A percentile compares a stretch with the other conserved stretches of the same genome.
Conservation (phyloP, 306 rosid genomes). For the Prunus campanulata region DNA sequence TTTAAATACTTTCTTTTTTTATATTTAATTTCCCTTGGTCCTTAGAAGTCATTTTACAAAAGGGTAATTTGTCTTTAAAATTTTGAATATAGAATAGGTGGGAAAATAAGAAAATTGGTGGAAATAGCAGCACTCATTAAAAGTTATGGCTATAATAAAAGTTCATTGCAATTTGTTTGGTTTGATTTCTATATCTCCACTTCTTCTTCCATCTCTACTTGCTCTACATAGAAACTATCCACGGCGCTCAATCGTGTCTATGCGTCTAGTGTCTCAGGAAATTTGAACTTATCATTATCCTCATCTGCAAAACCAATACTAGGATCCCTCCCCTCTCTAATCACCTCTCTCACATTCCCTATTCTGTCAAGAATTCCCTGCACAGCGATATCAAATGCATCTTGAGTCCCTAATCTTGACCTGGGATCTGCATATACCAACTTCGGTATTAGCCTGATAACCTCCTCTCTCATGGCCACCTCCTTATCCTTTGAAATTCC, state of each 20-base stretch:
- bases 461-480: conserved; percentile 69
- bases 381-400: neutral
- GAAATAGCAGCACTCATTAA: too few species aligned
- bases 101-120: too few species aligned
- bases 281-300: conserved; percentile 71
- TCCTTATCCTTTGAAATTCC: conserved; percentile 49
- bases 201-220: too few species aligned
- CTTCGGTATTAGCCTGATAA: conserved; percentile 60
- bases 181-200: too few species aligned
- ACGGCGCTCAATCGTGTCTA: neutral
- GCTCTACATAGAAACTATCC: too few species aligned
- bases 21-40: too few species aligned
- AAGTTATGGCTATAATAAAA: too few species aligned
- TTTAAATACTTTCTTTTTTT: too few species aligned
- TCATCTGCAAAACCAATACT: conserved; percentile 78
- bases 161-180: too few species aligned
- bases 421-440: conserved; percentile 68
- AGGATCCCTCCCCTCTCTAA: conserved; percentile 67
- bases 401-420: conserved; percentile 42
- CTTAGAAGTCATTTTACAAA: too few species aligned
- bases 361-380: conserved; percentile 65
- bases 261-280: conserved; percentile 29
- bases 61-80: too few species aligned
- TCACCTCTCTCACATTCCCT: conserved; percentile 48
- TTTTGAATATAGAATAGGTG: too few species aligned